A percentile compares a stretch with the other conserved stretches of the same genome.
These are phyloP conservation scores for Erysimum cheiri DNA, from an alignment of 441 rosid genomes.

Conservation along the genomic window DNA sequence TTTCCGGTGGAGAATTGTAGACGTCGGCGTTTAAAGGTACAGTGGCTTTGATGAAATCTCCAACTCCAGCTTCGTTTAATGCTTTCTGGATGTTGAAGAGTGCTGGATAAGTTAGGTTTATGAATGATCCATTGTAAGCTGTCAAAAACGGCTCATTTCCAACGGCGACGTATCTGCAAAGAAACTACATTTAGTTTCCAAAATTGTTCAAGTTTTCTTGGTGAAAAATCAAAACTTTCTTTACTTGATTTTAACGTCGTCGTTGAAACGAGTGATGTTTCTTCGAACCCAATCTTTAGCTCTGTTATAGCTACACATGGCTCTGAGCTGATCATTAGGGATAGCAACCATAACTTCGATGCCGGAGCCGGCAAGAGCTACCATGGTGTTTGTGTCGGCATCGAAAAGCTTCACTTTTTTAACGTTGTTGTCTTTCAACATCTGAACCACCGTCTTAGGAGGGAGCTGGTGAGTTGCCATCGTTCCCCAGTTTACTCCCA, in stretches of 20 bases:
- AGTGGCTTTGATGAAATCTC: constrained; percentile 86
- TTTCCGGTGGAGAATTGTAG: constrained; percentile 66
- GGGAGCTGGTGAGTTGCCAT: constrained; percentile 75
- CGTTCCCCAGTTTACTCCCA: constrained; percentile 97
- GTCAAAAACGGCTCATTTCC: constrained; percentile 91
- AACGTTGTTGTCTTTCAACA: constrained; percentile 86
- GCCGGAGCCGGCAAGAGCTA: constrained; percentile 76
- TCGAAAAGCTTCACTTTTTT: constrained; percentile 91
- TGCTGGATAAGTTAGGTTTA: constrained; percentile 82
- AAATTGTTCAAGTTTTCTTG: neutral
- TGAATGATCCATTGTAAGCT: constrained; percentile 74
- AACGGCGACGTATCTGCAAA: constrained; percentile 78
- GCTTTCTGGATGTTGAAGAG: constrained; percentile 91
- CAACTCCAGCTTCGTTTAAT: constrained; percentile 76
- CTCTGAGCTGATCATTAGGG: constrained; percentile 80
- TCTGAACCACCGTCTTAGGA: constrained; percentile 72
- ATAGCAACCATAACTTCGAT: constrained; percentile 97
- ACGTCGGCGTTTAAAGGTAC: constrained; percentile 91
- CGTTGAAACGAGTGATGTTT: constrained; percentile 78
- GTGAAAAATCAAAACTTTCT: neutral
- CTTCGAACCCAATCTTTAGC: constrained; percentile 82
- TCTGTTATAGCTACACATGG: constrained; percentile 61
- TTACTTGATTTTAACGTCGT: constrained; percentile 89
- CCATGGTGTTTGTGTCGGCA: constrained; percentile 69
- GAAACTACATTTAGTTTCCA: neutral